phyloP scores from a whole-genome alignment of 2,329 filamentous ascomycete species.

The Volutella citrinella region DNA sequence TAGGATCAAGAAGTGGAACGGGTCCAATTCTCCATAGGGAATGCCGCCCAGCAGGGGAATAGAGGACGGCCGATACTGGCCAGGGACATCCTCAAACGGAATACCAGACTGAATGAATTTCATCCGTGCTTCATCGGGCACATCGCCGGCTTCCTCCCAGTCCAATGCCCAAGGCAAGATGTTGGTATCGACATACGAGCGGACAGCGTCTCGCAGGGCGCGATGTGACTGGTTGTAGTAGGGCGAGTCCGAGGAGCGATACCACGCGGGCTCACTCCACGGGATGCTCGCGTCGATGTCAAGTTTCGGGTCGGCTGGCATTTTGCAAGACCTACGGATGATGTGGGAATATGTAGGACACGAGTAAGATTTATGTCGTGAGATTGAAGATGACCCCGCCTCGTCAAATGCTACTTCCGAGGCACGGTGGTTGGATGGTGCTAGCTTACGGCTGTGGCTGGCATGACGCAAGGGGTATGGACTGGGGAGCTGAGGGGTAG shows the following conservation, averaged over 20 bases:
- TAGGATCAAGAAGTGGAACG: slow-evolving; percentile 53
- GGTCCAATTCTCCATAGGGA: slow-evolving; percentile 47
- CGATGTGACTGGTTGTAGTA: slow-evolving; percentile 64
- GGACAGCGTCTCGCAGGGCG: slow-evolving; percentile 52
- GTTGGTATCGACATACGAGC: slow-evolving; percentile 57
- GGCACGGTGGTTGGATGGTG: too few species aligned
- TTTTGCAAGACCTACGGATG: too few species aligned
- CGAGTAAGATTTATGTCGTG: too few species aligned
- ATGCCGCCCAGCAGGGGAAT: slow-evolving; percentile 31
- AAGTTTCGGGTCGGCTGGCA: slow-evolving; percentile 2
- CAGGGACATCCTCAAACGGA: too few species aligned
- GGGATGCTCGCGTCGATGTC: not conserved
- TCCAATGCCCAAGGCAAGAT: slow-evolving; percentile 57
- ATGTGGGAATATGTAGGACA: too few species aligned
- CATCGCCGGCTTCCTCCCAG: slow-evolving; percentile 59
- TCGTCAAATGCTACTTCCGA: too few species aligned
- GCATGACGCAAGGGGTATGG: too few species aligned
- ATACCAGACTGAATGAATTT: not conserved
- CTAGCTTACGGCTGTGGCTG: too few species aligned
- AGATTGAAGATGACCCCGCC: too few species aligned
- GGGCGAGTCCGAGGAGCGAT: slow-evolving; percentile 28
- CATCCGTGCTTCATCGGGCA: slow-evolving; percentile 38
- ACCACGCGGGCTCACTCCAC: slow-evolving; percentile 2
- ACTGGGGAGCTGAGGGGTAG: too few species aligned
- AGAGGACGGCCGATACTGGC: too few species aligned